Base-by-base conservation (phyloP, 2,329 filamentous ascomycete species). In the Fusarium algeriense region DNA sequence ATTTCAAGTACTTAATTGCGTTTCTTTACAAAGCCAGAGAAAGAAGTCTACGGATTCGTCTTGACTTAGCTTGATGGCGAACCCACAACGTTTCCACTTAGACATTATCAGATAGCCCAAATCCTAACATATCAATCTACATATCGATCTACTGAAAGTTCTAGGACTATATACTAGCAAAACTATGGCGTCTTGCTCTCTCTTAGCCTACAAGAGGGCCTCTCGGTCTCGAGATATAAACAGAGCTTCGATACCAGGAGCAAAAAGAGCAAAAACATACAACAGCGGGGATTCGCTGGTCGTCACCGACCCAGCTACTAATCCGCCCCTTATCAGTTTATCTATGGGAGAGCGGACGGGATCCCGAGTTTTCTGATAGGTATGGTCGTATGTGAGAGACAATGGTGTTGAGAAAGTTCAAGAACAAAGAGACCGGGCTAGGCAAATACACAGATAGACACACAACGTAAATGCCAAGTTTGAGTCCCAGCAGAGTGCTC, bases 271-370 rank as follows among this genome's bases (percentile, higher is more conserved):
- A 17, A 49, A 57, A 59, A 62, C 60, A 62, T 62, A 62, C 60
- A 59, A 62, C 53, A 62, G 53, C 60, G 35, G 59, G 48, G 20
- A 50, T 50, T 50, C 46, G 46, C 46, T 50, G 46, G 46, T 50
- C 46, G 30, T 60, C 57, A 60, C 57, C 57, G 48, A 54, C 57
- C 48, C 57, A 60, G 55, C 57, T 60, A 60, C 57, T 60, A 60
- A 60, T 60, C 56, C 46, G 46, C 45, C 56, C 45, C 56, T 60
- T 52, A 41, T 35, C 40, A 53, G 56, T 35, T 60, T 60, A 34
- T 43, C 56, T 53, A 34, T 44, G 35, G 57, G 57, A 41, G 57
- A 60, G 48, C 57, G 26, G 38, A 52, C 48, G 48, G 48, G 48
- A 52, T 52, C 48, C 38, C 52, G 52, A 55, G 52, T 55, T 55